phyloP scores from a whole-genome alignment of 2,329 filamentous ascomycete genomes.

The Trichoderma gracile region DNA sequence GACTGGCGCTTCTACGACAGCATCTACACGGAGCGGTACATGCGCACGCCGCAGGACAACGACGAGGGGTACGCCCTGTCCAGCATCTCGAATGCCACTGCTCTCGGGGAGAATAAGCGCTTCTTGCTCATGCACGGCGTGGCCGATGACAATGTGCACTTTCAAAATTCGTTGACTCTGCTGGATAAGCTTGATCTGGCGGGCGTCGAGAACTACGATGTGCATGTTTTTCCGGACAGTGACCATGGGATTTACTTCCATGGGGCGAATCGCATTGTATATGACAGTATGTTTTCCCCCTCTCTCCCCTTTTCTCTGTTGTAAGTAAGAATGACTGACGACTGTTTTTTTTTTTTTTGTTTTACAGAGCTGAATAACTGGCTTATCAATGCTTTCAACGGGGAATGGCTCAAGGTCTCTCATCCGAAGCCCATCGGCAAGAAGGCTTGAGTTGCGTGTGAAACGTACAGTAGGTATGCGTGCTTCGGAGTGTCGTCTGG shows the following conservation, averaged over 20 bases:
- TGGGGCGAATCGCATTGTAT: slow-evolving; percentile 86
- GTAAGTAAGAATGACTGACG: neutral
- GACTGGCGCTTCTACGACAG: slow-evolving; percentile 96
- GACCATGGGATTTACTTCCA: slow-evolving; percentile 96
- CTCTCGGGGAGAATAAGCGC: slow-evolving; percentile 73
- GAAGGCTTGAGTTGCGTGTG: slow-evolving; percentile 20
- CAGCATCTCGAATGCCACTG: slow-evolving; percentile 71
- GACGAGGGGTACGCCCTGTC: slow-evolving; percentile 72
- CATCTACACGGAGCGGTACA: slow-evolving; percentile 94
- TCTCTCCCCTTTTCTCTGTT: no score
- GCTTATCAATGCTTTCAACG: slow-evolving; percentile 97
- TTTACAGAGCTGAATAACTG: slow-evolving; percentile 74
- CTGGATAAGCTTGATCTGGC: slow-evolving; percentile 83
- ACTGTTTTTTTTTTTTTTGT: no score
- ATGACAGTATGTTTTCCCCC: slow-evolving; percentile 69
- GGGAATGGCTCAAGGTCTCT: slow-evolving; percentile 75
- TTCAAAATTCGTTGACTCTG: slow-evolving; percentile 88
- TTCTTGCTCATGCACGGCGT: slow-evolving; percentile 96
- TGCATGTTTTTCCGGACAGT: slow-evolving; percentile 94
- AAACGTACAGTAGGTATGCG: neutral
- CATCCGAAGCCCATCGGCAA: slow-evolving; percentile 50
- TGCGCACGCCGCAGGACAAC: slow-evolving; percentile 91
- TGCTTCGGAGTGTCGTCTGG: neutral
- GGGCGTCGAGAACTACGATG: slow-evolving; percentile 88
- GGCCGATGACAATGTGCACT: slow-evolving; percentile 96